A percentile compares a stretch with the other conserved stretches of the same genome.
Conservation (phyloP, 805 yeast species). For the Saccharomycopsis fibuligera region DNA sequence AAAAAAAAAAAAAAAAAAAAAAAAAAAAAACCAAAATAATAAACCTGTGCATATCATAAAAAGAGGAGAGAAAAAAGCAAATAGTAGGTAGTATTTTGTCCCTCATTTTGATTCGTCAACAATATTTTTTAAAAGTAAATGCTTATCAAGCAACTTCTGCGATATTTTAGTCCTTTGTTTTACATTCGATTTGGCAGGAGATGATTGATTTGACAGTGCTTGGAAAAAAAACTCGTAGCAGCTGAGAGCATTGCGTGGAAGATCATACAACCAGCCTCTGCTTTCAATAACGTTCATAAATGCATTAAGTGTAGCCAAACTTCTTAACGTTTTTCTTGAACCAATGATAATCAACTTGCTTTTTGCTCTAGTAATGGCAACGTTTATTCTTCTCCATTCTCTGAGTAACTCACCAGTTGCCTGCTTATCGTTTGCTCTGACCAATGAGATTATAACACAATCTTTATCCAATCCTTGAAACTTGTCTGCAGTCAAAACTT, state of each 20-base stretch:
- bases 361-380: slow-evolving; percentile 87
- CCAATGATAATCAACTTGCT: slow-evolving; percentile 82
- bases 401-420: slow-evolving; percentile 70
- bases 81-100: too few species aligned
- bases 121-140: slow-evolving; percentile 17
- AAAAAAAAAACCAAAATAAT: too few species aligned
- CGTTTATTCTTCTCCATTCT: slow-evolving; percentile 92
- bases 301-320: slow-evolving; percentile 45
- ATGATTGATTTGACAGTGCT: neutral
- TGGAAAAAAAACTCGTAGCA: slow-evolving; percentile 30
- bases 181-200: neutral
- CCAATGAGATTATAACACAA: slow-evolving; percentile 83
- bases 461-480: slow-evolving; percentile 96
- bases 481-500: slow-evolving; percentile 87
- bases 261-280: slow-evolving; percentile 57
- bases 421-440: slow-evolving; percentile 63
- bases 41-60: too few species aligned
- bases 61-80: too few species aligned
- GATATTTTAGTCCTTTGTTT: slow-evolving; percentile 8
- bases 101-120: slow-evolving; percentile 8
- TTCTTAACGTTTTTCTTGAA: slow-evolving; percentile 54
- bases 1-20: too few species aligned
- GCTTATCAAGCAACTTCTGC: slow-evolving; percentile 16
- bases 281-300: slow-evolving; percentile 53
- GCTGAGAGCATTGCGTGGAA: slow-evolving; percentile 40